Conservation (phyloP, 371 early-diverging fungal species). For the Chytridium lagenaria region DNA sequence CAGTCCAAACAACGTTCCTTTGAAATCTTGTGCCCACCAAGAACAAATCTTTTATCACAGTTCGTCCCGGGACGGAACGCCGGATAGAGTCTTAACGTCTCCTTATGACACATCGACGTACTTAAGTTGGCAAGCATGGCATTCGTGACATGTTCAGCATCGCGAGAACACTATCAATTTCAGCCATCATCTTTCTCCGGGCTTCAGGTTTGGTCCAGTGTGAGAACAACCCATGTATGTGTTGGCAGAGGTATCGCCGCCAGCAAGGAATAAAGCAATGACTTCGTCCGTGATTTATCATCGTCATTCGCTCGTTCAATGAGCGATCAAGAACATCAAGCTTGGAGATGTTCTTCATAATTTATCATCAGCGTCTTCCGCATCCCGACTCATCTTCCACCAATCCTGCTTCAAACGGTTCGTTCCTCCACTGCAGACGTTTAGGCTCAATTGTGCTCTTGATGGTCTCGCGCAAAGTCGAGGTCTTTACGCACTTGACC, state of each 20-base stretch:
- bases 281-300: conserved; percentile 42
- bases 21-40: conserved; percentile 16
- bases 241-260: conserved; percentile 53
- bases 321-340: conserved; percentile 48
- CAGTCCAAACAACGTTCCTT: conserved; percentile 33
- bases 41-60: background rate
- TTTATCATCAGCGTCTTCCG: background rate
- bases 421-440: background rate
- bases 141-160: background rate
- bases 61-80: conserved; percentile 17
- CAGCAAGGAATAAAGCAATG: conserved; percentile 46
- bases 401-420: background rate
- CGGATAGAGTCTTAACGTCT: conserved; percentile 45
- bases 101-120: conserved; percentile 49
- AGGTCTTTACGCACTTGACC: background rate
- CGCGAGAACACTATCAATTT: conserved; percentile 30
- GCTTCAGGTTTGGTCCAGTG: conserved; percentile 40
- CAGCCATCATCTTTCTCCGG: conserved; percentile 24
- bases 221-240: conserved; percentile 30
- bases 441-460: background rate
- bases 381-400: background rate
- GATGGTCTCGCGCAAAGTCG: background rate
- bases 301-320: conserved; percentile 33
- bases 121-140: conserved; percentile 31
- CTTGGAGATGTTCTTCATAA: background rate